Base-by-base conservation (phyloP, 208 protist species). In the Spongospora subterranea region DNA sequence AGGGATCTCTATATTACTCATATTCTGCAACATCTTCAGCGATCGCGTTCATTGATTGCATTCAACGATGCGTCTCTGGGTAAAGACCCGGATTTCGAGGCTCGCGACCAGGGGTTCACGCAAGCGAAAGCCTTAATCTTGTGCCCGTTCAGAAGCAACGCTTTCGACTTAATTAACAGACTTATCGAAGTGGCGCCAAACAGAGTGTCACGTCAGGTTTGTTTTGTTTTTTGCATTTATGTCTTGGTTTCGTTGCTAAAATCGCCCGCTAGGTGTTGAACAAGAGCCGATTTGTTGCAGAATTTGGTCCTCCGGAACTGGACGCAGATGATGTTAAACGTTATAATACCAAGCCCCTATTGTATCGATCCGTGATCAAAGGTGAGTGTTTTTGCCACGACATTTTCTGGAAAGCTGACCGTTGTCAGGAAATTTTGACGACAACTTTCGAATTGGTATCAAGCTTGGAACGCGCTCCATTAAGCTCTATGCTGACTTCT, bases 61-160 rank as follows among this genome's bases (percentile, higher is more conserved):
- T 6, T 40, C 6, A 35, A 35, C 40, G 71, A 82, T 35, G 71
- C 6, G n/a, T 40, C n/a, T 40, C 40, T 82, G 17, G 71, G 11
- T 13, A 82, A n/a, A 40, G 71, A 82, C 35, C 71, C 71, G 6
- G 40, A 35, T 43, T 6, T 35, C 11, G 71, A 82, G 35, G 71
- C n/a, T 35, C 71, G 71, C n/a, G 71, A 82, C n/a, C 71, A 82
- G n/a, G 71, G 71, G 6, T 82, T 82, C 40, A 82, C 71, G n/a
- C 71, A 82, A 35, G 17, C 71, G 71, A 82, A 35, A 13, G 71
- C 35, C 71, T n/a, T 82, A n/a, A 82, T 82, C 35, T 40, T 82
- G 71, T 82, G 71, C 40, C 71, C 71, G 35, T 82, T 82, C 71
- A 35, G n/a, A 43, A 82, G 71, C 71, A 82, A 43, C 71, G 71